phyloP scores from a whole-genome alignment of 441 rosid species.

The Lepidium campestre region DNA sequence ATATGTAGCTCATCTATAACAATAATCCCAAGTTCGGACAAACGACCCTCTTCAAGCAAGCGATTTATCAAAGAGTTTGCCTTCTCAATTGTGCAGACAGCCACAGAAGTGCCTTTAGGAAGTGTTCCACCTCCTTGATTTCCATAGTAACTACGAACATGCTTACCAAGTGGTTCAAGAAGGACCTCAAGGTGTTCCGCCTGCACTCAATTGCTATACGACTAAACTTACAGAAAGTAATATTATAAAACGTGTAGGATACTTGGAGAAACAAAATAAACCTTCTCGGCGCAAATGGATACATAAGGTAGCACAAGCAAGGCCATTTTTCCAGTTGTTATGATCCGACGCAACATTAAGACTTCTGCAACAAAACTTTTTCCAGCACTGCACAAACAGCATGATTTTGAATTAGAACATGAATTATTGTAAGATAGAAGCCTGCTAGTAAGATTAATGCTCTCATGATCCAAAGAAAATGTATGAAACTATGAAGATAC shows the following conservation, averaged over 20 bases:
- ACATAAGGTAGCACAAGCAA: slow-evolving; percentile 97
- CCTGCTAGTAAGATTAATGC: slow-evolving; percentile 2
- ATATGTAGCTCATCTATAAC: slow-evolving; percentile 98
- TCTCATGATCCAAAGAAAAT: slow-evolving; percentile 8
- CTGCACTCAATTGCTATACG: slow-evolving; percentile 36
- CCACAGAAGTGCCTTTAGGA: slow-evolving; percentile 94
- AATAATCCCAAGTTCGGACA: slow-evolving; percentile 88
- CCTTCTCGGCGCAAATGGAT: slow-evolving; percentile 96
- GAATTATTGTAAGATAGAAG: slow-evolving; percentile 8
- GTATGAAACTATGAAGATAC: slow-evolving; percentile 35
- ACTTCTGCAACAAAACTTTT: slow-evolving; percentile 99
- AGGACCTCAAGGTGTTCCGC: slow-evolving; percentile 93
- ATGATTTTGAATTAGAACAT: slow-evolving; percentile 11
- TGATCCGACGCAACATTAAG: slow-evolving; percentile 86
- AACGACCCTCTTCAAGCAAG: slow-evolving; percentile 93
- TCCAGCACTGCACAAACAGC: slow-evolving; percentile 69
- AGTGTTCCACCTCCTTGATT: slow-evolving; percentile 97
- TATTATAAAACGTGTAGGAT: slow-evolving; percentile 2
- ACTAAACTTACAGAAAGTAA: neutral
- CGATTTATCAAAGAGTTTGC: slow-evolving; percentile 87
- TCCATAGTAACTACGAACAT: slow-evolving; percentile 91
- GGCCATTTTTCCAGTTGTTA: slow-evolving; percentile 81
- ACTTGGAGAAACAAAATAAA: slow-evolving; percentile 24
- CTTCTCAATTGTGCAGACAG: slow-evolving; percentile 99
- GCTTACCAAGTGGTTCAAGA: slow-evolving; percentile 93